Base-by-base conservation (phyloP, 2,329 filamentous ascomycete genomes). In the Trichophyton equinum region DNA sequence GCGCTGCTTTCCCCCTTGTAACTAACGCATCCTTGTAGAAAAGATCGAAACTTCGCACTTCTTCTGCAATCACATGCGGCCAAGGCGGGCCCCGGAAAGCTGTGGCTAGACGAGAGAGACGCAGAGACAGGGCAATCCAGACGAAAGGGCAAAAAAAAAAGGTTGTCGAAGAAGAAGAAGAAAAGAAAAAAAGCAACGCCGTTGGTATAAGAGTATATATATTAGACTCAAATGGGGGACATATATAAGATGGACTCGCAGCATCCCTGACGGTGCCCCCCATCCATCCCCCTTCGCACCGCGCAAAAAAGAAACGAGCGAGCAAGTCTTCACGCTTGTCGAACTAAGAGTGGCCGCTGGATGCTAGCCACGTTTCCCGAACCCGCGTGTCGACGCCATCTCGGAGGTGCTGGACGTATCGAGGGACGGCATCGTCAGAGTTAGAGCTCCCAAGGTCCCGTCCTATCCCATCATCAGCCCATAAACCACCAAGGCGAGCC, bases 51-150 rank as follows among this genome's bases (percentile, higher is more conserved):
- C 51, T 27, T 18, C 33, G 27, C 51, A 55, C 7, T 7, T 7
- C 1, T 55, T 55, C 51, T 36, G 51, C 51, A 55, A 27, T 55
- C 51, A 55, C 51, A 55, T 55, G 51, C 51, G 38, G 51, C 51
- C 51, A 55, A 55, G 51, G 22, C 49, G 22, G 47, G 11, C 51
- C 51, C 11, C 13, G 51, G 51, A 36, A 27, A 27, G 13, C 33
- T 38, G 33, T 38, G 33, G 33, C 33, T 38, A 13, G 33, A 38
- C 40, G n/a, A 44, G 40, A 44, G 40, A 38, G 33, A 38, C 33
- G 33, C 8, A 38, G 33, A 38, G 33, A 4, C 33, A 38, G 27
- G 27, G 27, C 27, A 30, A 30, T 9, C 33, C 33, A 38, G 33
- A 13, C 33, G 33, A 38, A 30, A 30, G 27, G 27, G 6, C 6